A percentile compares a stretch with the other conserved stretches of the same genome.
Evolutionary conservation across 1,284 basidiomycete genomes (phyloP).

Genomic region (Ustilago shanxiensis): DNA sequence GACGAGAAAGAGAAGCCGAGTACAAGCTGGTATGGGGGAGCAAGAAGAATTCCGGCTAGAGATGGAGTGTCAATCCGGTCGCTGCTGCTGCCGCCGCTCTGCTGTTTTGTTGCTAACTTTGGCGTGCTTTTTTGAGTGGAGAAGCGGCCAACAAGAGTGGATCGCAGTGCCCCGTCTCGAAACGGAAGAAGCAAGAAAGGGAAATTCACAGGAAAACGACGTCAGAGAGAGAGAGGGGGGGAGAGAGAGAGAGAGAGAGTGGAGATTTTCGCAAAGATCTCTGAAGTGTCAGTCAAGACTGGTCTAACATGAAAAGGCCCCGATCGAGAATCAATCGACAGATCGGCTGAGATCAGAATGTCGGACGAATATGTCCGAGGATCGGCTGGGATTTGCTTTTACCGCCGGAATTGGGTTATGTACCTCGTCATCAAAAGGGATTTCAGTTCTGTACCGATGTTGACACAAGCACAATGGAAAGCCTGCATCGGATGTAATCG

Average conservation of each 20-base stretch:
- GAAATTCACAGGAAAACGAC: not conserved
- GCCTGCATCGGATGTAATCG: not conserved
- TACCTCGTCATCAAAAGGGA: conserved; percentile 4
- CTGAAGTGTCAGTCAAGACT: not conserved
- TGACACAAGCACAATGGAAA: not conserved
- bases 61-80: not conserved
- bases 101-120: conserved; percentile 5
- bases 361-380: conserved; percentile 34
- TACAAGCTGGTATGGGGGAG: no score
- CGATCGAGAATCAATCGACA: not conserved
- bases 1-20: not conserved
- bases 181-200: not conserved
- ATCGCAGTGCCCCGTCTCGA: not conserved
- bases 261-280: not conserved
- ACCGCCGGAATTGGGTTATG: conserved; percentile 10
- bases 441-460: not conserved
- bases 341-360: not conserved
- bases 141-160: not conserved
- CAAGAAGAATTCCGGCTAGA: not conserved
- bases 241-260: no score
- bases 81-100: no score
- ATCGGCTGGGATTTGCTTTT: not conserved
- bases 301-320: not conserved
- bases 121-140: not conserved
- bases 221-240: not conserved